phyloP scores from a whole-genome alignment of 2,329 filamentous ascomycete species.

The Paecilomyces variotii region DNA sequence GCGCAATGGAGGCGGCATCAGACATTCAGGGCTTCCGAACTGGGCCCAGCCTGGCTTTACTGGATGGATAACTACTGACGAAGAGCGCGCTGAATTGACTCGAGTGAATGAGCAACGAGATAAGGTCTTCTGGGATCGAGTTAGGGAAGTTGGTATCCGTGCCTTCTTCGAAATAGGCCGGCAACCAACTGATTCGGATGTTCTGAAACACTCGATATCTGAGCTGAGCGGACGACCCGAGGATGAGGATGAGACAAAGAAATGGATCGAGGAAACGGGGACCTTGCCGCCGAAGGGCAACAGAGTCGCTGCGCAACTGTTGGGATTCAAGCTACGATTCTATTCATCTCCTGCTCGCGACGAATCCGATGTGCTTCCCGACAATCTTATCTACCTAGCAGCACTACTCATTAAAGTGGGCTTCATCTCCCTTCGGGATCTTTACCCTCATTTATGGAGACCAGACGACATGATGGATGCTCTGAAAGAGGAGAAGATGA shows the following conservation, averaged over 20 bases:
- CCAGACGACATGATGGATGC: conserved; percentile 73
- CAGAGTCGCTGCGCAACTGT: conserved; percentile 81
- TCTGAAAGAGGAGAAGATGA: conserved; percentile 60
- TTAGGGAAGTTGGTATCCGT: conserved; percentile 65
- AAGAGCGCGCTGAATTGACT: conserved; percentile 56
- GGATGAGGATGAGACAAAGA: conserved; percentile 50
- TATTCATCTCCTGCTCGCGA: conserved; percentile 76
- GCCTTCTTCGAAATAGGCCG: conserved; percentile 88
- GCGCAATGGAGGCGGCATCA: conserved; percentile 23
- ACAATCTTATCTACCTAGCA: conserved; percentile 86
- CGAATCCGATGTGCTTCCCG: conserved; percentile 68
- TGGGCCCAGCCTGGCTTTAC: conserved; percentile 73
- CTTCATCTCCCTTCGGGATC: conserved; percentile 83
- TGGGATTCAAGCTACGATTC: conserved; percentile 95
- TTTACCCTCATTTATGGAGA: conserved; percentile 89
- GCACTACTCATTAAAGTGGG: conserved; percentile 94
- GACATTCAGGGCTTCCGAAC: conserved; percentile 60
- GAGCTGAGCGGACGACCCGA: conserved; percentile 30
- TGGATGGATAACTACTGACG: conserved; percentile 56
- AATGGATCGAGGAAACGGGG: conserved; percentile 74
- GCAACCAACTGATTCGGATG: conserved; percentile 54
- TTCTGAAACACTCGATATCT: conserved; percentile 42
- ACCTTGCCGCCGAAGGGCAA: conserved; percentile 81
- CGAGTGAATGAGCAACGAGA: conserved; percentile 60
- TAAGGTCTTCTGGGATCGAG: conserved; percentile 68